Evolutionary conservation across 179 eudicot genomes (phyloP), one percentile per base, ranked within the genome.

Genomic region (Carnegiea gigantea): DNA sequence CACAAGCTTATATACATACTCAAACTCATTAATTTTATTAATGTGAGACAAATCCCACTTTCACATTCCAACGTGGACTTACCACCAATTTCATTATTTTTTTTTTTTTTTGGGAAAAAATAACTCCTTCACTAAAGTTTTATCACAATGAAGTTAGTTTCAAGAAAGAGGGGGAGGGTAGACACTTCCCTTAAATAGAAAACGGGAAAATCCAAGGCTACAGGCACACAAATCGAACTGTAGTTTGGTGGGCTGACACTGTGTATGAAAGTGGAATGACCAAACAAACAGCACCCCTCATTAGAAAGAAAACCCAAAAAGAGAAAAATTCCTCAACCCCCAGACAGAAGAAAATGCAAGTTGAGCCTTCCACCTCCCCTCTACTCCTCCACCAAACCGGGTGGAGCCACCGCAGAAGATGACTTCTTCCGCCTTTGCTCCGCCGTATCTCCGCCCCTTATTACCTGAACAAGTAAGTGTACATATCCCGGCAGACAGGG

Each of bases 401-500:
- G 81, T 53, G 83, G 83, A 6, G 75, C 83, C 81, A 71, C 83
- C 70, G 12, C 18, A 76, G 36, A 64, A 8, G 23, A 60, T 53
- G 60, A 38, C 60, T 48, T 72, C 14, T 38, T 72, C 77, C 57
- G 30, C 60, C 33, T 15, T 26, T 4, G 14, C 1, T 10, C 14
- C 74, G 74, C 30, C 36, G 44, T 40, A 40, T 40, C 44, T 40
- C 44, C 44, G 9, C 44, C 44, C 74, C 44, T 3, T 3, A 17
- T 14, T 3, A 12, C 9, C 73, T 33, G 40, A 53, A 24, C 4
- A 84, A 82, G 44, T 40, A 84, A 82, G 44, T 40, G 86, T 86
- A 81, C 60, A 83, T 85, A 85, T 73, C 71, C 49, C 81, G 88
- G 88, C 88, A 86, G 84, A 81, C 88, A 81, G 86, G 88, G 82